Conservation (phyloP, 179 eudicot species). For the Silene noctiflora region DNA sequence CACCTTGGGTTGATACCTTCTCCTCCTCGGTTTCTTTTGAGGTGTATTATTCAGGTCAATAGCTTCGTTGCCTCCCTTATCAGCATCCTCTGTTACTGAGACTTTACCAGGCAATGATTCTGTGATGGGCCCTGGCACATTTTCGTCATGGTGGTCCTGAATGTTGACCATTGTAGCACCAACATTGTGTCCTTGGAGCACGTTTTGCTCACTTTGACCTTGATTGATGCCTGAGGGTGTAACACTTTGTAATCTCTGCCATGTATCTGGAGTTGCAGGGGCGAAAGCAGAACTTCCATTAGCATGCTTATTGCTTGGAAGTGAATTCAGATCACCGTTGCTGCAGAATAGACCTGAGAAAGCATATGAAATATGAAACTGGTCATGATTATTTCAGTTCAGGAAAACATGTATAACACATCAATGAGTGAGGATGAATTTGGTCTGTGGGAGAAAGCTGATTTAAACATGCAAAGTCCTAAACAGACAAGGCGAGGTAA, state of each 20-base stretch:
- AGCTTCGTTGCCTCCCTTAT: slow-evolving; percentile 39
- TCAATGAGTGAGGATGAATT: background rate
- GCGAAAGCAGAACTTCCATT: slow-evolving; percentile 28
- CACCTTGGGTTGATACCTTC: slow-evolving; percentile 85
- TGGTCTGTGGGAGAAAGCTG: background rate
- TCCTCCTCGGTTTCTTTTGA: slow-evolving; percentile 59
- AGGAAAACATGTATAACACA: background rate
- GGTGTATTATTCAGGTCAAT: slow-evolving; percentile 75
- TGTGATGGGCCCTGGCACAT: slow-evolving; percentile 11
- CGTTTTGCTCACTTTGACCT: slow-evolving; percentile 14
- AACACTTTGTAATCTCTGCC: slow-evolving; percentile 19
- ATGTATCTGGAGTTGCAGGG: slow-evolving; percentile 31
- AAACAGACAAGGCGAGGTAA: background rate
- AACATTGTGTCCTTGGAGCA: slow-evolving; percentile 23
- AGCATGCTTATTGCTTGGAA: slow-evolving; percentile 21
- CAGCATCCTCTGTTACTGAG: slow-evolving; percentile 38
- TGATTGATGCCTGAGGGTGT: slow-evolving; percentile 15
- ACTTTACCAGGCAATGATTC: slow-evolving; percentile 38
- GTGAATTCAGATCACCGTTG: slow-evolving; percentile 17
- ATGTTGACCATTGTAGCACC: slow-evolving; percentile 32
- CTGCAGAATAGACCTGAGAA: slow-evolving; percentile 18
- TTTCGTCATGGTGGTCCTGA: slow-evolving; percentile 14
- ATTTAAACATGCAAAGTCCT: slow-evolving; percentile 6
- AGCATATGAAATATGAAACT: slow-evolving; percentile 25
- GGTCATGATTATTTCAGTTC: background rate